These are phyloP conservation scores for Phanerochaete carnosa DNA, from an alignment of 768 basidiomycete genomes.

Conservation along the genomic window DNA sequence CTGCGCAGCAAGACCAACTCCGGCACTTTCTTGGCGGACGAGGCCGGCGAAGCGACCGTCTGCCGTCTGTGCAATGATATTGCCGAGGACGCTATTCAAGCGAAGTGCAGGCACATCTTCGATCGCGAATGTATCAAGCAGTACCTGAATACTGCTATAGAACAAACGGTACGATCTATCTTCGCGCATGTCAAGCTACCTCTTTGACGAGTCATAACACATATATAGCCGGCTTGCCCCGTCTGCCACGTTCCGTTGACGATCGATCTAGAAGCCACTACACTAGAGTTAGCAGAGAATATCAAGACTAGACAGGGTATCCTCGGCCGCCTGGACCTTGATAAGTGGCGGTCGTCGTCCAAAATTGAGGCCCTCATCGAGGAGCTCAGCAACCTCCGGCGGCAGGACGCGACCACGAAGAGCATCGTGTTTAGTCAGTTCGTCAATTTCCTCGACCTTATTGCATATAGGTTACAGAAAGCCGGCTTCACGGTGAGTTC, in stretches of 20 bases:
- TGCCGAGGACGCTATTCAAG: conserved; percentile 95
- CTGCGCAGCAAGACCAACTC: conserved; percentile 81
- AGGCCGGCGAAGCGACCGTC: conserved; percentile 72
- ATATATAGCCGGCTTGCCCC: conserved; percentile 79
- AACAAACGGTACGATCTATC: conserved; percentile 47
- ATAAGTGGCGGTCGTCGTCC: conserved; percentile 91
- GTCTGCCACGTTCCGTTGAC: conserved; percentile 91
- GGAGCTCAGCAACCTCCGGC: conserved; percentile 81
- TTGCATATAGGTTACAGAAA: conserved; percentile 87
- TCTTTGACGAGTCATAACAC: background rate
- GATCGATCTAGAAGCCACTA: conserved; percentile 94
- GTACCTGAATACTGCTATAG: conserved; percentile 76
- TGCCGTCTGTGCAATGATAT: conserved; percentile 97
- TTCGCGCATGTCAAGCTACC: background rate
- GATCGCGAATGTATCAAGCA: conserved; percentile 95
- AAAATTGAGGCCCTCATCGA: conserved; percentile 97
- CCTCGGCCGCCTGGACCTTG: conserved; percentile 82
- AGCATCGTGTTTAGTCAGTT: conserved; percentile 97
- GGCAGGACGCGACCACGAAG: conserved; percentile 88
- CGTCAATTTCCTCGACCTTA: conserved; percentile 89
- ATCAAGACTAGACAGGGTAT: conserved; percentile 77
- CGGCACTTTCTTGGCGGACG: conserved; percentile 53
- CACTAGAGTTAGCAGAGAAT: conserved; percentile 76
- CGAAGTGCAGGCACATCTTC: conserved; percentile 91
- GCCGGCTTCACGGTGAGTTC: conserved; percentile 81